Percentiles rank a stretch among this genome's conserved stretches.
Conservation (phyloP, 208 protist species). For the Trypanosoma boissoni region DNA sequence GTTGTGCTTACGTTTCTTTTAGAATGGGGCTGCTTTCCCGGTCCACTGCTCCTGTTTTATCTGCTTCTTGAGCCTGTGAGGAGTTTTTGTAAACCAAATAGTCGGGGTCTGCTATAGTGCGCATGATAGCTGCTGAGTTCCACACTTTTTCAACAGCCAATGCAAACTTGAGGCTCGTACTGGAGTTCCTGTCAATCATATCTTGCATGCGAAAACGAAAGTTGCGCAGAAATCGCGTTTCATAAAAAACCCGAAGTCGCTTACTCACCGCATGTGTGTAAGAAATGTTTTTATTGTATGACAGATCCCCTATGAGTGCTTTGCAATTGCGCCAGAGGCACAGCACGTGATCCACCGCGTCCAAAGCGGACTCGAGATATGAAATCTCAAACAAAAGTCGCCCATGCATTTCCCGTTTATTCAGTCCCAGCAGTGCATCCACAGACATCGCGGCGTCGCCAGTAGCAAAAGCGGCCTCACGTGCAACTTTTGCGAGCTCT, state of each 20-base stretch:
- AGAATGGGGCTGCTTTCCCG: too few species aligned
- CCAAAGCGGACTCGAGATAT: slow-evolving; percentile 61
- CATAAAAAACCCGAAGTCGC: slow-evolving; percentile 41
- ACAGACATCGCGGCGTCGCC: slow-evolving; percentile 18
- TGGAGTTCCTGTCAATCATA: slow-evolving; percentile 37
- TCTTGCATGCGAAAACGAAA: slow-evolving; percentile 59
- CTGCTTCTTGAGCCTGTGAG: too few species aligned
- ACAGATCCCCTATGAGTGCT: slow-evolving; percentile 9
- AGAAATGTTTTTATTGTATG: slow-evolving; percentile 9
- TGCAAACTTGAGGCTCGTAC: slow-evolving; percentile 26
- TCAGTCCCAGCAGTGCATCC: slow-evolving; percentile 26
- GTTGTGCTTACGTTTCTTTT: too few species aligned
- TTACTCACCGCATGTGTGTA: slow-evolving; percentile 52
- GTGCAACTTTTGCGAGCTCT: slow-evolving; percentile 21
- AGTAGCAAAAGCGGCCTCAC: slow-evolving; percentile 10
- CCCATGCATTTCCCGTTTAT: slow-evolving; percentile 50
- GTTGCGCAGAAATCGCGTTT: slow-evolving; percentile 45
- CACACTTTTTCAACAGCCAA: slow-evolving; percentile 23
- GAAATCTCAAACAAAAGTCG: slow-evolving; percentile 57
- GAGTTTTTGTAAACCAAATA: background rate
- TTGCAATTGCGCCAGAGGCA: slow-evolving; percentile 42
- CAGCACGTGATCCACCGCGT: slow-evolving; percentile 64
- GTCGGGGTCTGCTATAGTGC: background rate
- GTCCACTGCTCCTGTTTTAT: too few species aligned
- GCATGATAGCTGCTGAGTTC: slow-evolving; percentile 4